phyloP scores from a whole-genome alignment of 1,139 yeast species.

The Casaregolazyma suthepensis region DNA sequence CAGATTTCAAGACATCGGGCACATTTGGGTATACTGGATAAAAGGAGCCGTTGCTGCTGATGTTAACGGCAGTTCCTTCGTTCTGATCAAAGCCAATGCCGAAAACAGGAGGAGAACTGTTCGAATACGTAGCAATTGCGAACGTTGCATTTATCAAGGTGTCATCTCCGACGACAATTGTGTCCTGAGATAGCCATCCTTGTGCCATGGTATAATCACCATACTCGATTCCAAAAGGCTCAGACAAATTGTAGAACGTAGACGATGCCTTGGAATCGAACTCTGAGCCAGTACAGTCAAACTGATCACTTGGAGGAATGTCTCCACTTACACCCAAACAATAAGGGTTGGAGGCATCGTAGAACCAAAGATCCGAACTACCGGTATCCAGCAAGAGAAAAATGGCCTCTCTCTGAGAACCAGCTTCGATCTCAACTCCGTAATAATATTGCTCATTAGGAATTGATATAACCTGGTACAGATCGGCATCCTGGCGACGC shows the following conservation, averaged over 20 bases:
- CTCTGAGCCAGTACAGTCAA: conserved; percentile 11
- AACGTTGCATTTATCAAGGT: conserved; percentile 38
- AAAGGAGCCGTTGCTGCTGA: neutral
- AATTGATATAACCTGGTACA: conserved; percentile 10
- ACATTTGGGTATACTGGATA: conserved; percentile 16
- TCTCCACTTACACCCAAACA: conserved; percentile 16
- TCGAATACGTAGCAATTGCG: conserved; percentile 43
- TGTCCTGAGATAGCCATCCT: conserved; percentile 49
- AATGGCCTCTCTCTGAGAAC: conserved; percentile 35
- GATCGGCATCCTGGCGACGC: neutral
- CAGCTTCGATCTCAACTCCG: conserved; percentile 34
- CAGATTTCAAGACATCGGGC: conserved; percentile 36
- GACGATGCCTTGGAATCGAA: conserved; percentile 20
- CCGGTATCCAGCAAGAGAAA: conserved; percentile 40
- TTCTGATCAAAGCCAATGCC: conserved; percentile 47
- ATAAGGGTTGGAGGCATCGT: conserved; percentile 30
- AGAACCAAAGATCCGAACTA: conserved; percentile 56
- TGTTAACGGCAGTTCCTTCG: conserved; percentile 38
- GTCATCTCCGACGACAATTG: conserved; percentile 35
- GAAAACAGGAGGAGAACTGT: conserved; percentile 44
- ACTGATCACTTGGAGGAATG: conserved; percentile 9
- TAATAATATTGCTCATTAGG: conserved; percentile 29
- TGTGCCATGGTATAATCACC: conserved; percentile 49
- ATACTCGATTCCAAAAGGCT: conserved; percentile 44
- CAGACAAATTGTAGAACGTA: conserved; percentile 17